Conservation (phyloP, 306 rosid species). For the Vachellia pachyceras region DNA sequence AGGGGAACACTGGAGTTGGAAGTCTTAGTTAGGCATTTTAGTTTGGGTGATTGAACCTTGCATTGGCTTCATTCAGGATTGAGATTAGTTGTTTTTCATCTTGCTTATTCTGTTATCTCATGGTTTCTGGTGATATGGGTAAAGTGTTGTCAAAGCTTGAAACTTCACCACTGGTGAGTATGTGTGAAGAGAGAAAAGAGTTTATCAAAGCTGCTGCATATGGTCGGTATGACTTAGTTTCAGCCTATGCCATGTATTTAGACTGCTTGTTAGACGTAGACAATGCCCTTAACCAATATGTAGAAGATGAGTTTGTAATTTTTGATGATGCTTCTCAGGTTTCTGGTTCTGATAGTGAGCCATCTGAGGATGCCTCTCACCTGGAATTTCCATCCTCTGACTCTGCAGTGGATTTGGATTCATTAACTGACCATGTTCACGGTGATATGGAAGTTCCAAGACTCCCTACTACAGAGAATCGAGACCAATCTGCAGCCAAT, state of each 20-base stretch:
- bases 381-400: constrained; percentile 25
- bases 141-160: constrained; percentile 27
- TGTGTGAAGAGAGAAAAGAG: constrained; percentile 44
- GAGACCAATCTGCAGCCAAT: neutral
- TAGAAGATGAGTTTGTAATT: constrained; percentile 37
- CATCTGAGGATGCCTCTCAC: constrained; percentile 16
- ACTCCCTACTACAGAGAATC: neutral
- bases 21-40: neutral
- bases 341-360: constrained; percentile 23
- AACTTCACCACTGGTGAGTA: constrained; percentile 31
- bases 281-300: constrained; percentile 41
- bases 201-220: constrained; percentile 29
- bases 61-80: neutral
- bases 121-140: constrained; percentile 22
- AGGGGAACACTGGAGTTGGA: neutral
- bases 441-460: neutral
- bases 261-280: constrained; percentile 41
- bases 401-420: constrained; percentile 25
- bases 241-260: constrained; percentile 33
- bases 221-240: constrained; percentile 38
- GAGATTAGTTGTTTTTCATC: neutral
- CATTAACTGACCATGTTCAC: constrained; percentile 7
- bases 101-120: neutral
- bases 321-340: constrained; percentile 9
- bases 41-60: neutral